Conservation (phyloP, 768 basidiomycete genomes). For the Polyporus arcularius region DNA sequence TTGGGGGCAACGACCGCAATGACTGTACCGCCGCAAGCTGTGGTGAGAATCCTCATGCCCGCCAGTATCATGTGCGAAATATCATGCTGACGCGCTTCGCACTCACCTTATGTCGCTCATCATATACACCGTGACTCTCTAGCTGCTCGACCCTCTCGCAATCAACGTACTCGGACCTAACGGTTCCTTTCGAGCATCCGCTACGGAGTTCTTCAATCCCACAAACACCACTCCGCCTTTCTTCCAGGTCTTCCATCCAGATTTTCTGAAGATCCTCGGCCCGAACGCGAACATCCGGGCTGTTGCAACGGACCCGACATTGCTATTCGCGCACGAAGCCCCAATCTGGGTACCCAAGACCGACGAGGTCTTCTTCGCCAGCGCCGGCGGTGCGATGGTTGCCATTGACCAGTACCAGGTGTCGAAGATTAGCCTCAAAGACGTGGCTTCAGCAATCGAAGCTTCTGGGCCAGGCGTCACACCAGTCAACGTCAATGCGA, state of each 20-base stretch:
- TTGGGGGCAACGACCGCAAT: background rate
- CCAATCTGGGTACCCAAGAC: conserved; percentile 66
- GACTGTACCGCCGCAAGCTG: conserved; percentile 13
- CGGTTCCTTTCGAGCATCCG: conserved; percentile 38
- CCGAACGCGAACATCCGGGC: conserved; percentile 53
- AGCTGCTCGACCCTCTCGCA: conserved; percentile 53
- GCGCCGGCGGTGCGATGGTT: conserved; percentile 68
- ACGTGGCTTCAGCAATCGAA: conserved; percentile 49
- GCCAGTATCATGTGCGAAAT: background rate
- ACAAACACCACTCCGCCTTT: conserved; percentile 57
- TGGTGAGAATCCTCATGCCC: conserved; percentile 6
- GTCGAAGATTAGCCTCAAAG: conserved; percentile 60
- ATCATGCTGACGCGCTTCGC: too few relatives aligned
- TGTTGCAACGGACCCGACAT: conserved; percentile 60
- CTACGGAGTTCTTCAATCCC: conserved; percentile 53
- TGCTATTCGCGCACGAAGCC: conserved; percentile 82
- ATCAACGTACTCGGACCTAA: conserved; percentile 55
- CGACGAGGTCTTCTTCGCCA: conserved; percentile 72
- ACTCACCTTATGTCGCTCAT: too few relatives aligned
- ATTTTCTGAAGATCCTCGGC: conserved; percentile 63
- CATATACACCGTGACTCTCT: background rate
- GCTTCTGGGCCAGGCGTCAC: conserved; percentile 29
- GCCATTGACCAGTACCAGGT: conserved; percentile 63
- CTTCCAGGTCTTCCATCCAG: conserved; percentile 55
- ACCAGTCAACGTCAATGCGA: conserved; percentile 51